Percentiles rank a stretch among this genome's conserved stretches.
Conservation (phyloP, 78 protist species). For the Anaeramoeba flamelloides region DNA sequence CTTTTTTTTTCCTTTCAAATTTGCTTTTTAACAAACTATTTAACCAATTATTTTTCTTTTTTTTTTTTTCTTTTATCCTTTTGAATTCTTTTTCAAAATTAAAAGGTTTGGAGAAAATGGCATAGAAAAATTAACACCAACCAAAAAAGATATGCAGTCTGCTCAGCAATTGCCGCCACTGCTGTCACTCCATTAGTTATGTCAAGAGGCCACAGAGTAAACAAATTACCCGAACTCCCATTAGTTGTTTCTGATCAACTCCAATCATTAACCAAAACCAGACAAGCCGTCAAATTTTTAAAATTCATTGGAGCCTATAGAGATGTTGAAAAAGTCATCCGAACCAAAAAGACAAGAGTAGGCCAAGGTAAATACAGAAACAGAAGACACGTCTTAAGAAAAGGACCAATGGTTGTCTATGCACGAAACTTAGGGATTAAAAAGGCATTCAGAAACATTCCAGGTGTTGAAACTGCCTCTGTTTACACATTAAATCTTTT, state of each 20-base stretch:
- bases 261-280: slow-evolving; percentile 66
- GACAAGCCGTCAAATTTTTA: slow-evolving; percentile 72
- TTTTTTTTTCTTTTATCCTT: too few species aligned
- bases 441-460: slow-evolving; percentile 84
- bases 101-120: slow-evolving; percentile 91
- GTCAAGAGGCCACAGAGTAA: slow-evolving; percentile 99
- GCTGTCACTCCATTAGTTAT: slow-evolving; percentile 86
- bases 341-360: slow-evolving; percentile 53
- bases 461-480: slow-evolving; percentile 83
- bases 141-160: slow-evolving; percentile 86
- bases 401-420: slow-evolving; percentile 92
- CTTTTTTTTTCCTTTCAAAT: too few species aligned
- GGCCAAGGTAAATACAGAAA: slow-evolving; percentile 94
- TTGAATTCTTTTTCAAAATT: too few species aligned
- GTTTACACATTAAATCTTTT: slow-evolving; percentile 87
- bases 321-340: slow-evolving; percentile 63
- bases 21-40: too few species aligned
- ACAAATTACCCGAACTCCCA: slow-evolving; percentile 88
- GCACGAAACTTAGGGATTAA: slow-evolving; percentile 48
- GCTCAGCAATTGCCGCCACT: slow-evolving; percentile 95
- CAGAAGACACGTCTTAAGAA: slow-evolving; percentile 79
- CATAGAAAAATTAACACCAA: slow-evolving; percentile 75
- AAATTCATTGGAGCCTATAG: slow-evolving; percentile 58
- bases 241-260: slow-evolving; percentile 67
- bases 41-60: too few species aligned